These are phyloP conservation scores for Xylaria sp. DNA, from an alignment of 2,329 filamentous ascomycete species.

Conservation along the genomic window DNA sequence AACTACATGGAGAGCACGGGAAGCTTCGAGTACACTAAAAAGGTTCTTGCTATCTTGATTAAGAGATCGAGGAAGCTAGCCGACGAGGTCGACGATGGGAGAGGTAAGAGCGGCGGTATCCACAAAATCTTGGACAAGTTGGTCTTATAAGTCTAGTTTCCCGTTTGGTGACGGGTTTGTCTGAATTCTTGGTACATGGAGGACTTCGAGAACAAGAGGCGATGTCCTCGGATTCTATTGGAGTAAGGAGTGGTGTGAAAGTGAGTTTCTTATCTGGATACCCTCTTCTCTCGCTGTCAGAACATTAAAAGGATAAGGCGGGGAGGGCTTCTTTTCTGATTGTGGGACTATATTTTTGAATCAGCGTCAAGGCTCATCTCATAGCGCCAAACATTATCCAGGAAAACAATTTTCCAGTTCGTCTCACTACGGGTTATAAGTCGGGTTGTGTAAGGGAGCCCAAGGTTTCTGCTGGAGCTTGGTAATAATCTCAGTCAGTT, in stretches of 20 bases:
- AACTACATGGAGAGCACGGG: conserved; percentile 88
- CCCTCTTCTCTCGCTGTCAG: conserved; percentile 4
- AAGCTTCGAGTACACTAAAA: conserved; percentile 83
- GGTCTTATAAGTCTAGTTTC: conserved; percentile 35
- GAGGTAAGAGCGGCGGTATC: conserved; percentile 59
- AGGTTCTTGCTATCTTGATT: conserved; percentile 66
- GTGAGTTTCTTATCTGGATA: conserved; percentile 10
- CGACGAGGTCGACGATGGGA: conserved; percentile 64
- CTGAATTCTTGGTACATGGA: background rate
- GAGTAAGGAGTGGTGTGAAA: background rate
- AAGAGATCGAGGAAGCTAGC: conserved; percentile 65
- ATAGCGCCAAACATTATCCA: too few species aligned
- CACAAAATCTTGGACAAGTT: conserved; percentile 72
- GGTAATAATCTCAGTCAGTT: too few species aligned
- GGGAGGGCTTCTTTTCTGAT: background rate
- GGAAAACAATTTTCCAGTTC: too few species aligned
- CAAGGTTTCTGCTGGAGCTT: too few species aligned
- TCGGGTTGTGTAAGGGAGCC: too few species aligned
- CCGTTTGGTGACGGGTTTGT: background rate
- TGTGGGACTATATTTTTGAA: background rate
- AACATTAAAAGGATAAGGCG: background rate
- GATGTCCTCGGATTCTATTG: background rate
- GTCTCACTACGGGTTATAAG: too few species aligned
- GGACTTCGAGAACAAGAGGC: background rate
- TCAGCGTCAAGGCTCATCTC: background rate